phyloP scores from a whole-genome alignment of 805 yeast species.

The Gaillardinia entomophila region DNA sequence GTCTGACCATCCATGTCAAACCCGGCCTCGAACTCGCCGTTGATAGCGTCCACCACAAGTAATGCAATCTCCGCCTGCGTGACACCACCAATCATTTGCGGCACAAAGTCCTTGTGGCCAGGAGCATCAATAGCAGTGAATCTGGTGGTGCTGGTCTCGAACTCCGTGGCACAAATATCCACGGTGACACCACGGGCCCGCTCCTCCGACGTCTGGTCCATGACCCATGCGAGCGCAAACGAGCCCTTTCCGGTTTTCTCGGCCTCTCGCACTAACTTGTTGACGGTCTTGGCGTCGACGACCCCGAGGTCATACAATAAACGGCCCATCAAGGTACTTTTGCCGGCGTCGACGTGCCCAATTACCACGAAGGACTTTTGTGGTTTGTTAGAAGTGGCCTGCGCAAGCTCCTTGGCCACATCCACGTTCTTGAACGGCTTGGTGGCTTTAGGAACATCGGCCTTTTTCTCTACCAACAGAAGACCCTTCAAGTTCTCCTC shows the following conservation, averaged over 20 bases:
- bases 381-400: slow-evolving; percentile 39
- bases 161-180: slow-evolving; percentile 64
- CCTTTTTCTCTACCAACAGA: slow-evolving; percentile 10
- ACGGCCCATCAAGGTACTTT: slow-evolving; percentile 75
- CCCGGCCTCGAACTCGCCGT: slow-evolving; percentile 68
- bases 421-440: slow-evolving; percentile 42
- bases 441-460: slow-evolving; percentile 17
- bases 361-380: slow-evolving; percentile 70
- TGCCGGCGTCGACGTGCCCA: slow-evolving; percentile 86
- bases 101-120: slow-evolving; percentile 78
- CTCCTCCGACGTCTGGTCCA: slow-evolving; percentile 79
- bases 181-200: slow-evolving; percentile 73
- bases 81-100: slow-evolving; percentile 82
- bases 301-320: slow-evolving; percentile 61
- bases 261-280: slow-evolving; percentile 59
- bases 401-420: slow-evolving; percentile 31
- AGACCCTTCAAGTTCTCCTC: slow-evolving; percentile 25
- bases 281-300: slow-evolving; percentile 58
- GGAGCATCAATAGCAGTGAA: slow-evolving; percentile 82
- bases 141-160: slow-evolving; percentile 48
- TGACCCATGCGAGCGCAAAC: slow-evolving; percentile 79
- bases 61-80: slow-evolving; percentile 73
- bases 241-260: slow-evolving; percentile 68
- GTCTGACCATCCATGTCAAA: slow-evolving; percentile 68
- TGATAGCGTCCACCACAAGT: slow-evolving; percentile 60